Evolutionary conservation across 208 protist genomes (phyloP), one percentile per base, ranked within the genome.

Genomic region (Strigomonas culicis): DNA sequence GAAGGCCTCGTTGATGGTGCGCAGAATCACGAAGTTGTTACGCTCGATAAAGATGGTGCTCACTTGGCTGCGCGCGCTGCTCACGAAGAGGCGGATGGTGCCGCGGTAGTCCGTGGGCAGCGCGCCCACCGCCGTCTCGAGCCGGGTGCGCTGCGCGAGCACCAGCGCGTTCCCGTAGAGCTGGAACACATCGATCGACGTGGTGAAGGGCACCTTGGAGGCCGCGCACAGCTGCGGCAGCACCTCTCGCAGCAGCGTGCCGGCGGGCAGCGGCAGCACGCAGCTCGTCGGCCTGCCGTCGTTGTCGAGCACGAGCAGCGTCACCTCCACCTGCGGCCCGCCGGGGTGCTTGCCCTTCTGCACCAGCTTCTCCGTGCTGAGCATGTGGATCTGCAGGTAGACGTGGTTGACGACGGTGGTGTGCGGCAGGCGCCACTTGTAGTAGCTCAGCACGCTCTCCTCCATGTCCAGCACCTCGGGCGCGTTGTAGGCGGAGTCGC

Each of bases 361-460:
- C 17, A 89, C 77, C 10, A 91, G 71, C 7, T 76, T 68, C 24
- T 71, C 69, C 36, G 70, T 76, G 61, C 75, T 81, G 22, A 92
- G 64, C 65, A 91, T 73, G 66, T 94, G 84, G 27, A 94, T 47
- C 61, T 90, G 80, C 58, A 94, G 67, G 59, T 92, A 90, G 28
- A 94, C 69, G 61, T 92, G 80, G 58, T 90, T 94, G 15, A 86
- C 72, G 15, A 90, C 82, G 27, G 88, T 94, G 15, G 82, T 88
- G 68, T 94, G 88, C 2, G 88, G 88, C 11, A 94, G 74, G 34
- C 81, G 69, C 83, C 84, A 94, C 70, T 88, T 91, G 66, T 86
- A 94, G 57, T 77, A 80, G 55, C 67, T 57, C 7, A 94, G 72
- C 11, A 94, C 78, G 50, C n/a, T 41, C 74, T 94, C 84, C 75